Conservation (phyloP, 2,329 filamentous ascomycete genomes). For the Eutypella sp. region DNA sequence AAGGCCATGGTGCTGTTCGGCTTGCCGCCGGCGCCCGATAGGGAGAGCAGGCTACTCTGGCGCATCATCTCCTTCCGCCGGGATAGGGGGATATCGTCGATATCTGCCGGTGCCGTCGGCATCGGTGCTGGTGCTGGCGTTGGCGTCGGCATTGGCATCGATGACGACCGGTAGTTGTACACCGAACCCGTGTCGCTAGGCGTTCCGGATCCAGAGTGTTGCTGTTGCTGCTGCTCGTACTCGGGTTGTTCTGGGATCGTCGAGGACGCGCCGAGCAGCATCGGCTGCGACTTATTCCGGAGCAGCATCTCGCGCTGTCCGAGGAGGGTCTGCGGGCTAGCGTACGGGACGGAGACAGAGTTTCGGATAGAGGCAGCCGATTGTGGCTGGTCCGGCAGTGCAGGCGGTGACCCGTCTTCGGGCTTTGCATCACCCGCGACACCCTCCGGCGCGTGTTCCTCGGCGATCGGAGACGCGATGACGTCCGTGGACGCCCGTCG, state of each 20-base stretch:
- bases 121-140: conserved; percentile 25
- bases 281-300: conserved; percentile 45
- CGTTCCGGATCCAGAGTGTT: too few relatives aligned
- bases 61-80: conserved; percentile 60
- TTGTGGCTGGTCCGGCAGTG: too few relatives aligned
- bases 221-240: conserved; percentile 9
- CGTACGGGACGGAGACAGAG: too few relatives aligned
- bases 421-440: conserved; percentile 6
- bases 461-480: conserved; percentile 36
- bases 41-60: conserved; percentile 38
- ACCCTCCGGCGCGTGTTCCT: conserved; percentile 28
- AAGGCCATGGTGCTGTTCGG: conserved; percentile 9
- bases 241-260: conserved; percentile 20
- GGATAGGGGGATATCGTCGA: conserved; percentile 68
- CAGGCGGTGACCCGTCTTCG: too few relatives aligned
- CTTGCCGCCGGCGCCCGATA: conserved; percentile 9
- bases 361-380: too few relatives aligned
- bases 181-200: conserved; percentile 39
- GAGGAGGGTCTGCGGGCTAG: conserved; percentile 51
- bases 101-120: conserved; percentile 33
- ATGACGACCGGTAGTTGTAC: conserved; percentile 24
- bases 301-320: conserved; percentile 51
- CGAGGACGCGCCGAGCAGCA: conserved; percentile 22
- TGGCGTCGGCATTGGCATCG: conserved; percentile 23
- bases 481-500: conserved; percentile 24